phyloP scores from a whole-genome alignment of 306 rosid species.

The Fagus crenata region DNA sequence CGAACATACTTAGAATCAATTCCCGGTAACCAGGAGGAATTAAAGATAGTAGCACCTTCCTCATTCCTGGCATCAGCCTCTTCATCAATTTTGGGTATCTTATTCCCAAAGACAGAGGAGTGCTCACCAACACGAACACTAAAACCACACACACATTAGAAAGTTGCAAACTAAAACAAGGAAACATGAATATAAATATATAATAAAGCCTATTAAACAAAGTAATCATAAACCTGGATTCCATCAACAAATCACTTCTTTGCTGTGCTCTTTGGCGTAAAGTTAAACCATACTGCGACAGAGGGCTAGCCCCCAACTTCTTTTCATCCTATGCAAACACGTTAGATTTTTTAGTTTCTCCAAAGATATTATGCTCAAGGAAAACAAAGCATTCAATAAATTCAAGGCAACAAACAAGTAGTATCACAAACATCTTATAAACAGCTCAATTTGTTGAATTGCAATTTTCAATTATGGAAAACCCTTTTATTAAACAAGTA shows the following conservation, averaged over 20 bases:
- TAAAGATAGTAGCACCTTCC: constrained; percentile 60
- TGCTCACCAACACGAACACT: constrained; percentile 84
- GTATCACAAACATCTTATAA: not conserved
- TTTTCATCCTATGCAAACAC: constrained; percentile 62
- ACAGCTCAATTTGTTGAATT: not conserved
- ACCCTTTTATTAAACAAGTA: not conserved
- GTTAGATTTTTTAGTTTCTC: constrained; percentile 7
- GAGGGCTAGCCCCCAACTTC: constrained; percentile 57
- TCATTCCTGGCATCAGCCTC: constrained; percentile 47
- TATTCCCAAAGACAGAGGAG: constrained; percentile 54
- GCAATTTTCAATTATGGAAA: constrained; percentile 1
- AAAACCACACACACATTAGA: constrained; percentile 42
- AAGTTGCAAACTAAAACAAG: constrained; percentile 27
- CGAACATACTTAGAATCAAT: constrained; percentile 51
- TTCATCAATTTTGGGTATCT: constrained; percentile 57
- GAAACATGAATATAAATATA: constrained; percentile 1
- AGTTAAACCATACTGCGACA: constrained; percentile 49
- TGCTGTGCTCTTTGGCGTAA: constrained; percentile 69
- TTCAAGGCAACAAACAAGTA: not conserved
- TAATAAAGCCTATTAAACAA: constrained; percentile 11
- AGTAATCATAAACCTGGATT: constrained; percentile 61
- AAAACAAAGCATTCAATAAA: not conserved
- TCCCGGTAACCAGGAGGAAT: constrained; percentile 94
- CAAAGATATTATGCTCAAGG: not conserved
- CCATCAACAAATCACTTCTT: constrained; percentile 53